Percentiles rank a stretch among this genome's conserved stretches.
phyloP scores from a whole-genome alignment of 495 filamentous ascomycete species.

The Clohesyomyces aquaticus region DNA sequence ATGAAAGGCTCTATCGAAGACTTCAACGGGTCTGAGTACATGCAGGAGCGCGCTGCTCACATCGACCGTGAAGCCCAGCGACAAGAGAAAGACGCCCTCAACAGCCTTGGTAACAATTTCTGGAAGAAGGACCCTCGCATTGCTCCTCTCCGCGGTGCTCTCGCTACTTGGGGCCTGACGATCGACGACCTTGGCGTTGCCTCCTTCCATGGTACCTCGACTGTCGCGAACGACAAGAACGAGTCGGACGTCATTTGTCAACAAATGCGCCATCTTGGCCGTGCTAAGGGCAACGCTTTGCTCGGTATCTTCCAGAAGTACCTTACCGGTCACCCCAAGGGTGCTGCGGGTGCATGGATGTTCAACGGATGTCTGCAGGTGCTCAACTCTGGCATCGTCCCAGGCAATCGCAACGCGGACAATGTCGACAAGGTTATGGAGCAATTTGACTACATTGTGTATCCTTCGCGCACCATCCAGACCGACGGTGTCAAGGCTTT shows the following conservation, averaged over 20 bases:
- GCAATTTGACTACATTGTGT: constrained; percentile 96
- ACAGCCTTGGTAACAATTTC: constrained; percentile 94
- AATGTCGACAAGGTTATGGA: constrained; percentile 96
- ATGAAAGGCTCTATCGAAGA: constrained; percentile 82
- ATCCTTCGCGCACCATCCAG: constrained; percentile 92
- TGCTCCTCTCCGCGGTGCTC: constrained; percentile 88
- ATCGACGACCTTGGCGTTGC: constrained; percentile 94
- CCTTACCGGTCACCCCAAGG: constrained; percentile 97
- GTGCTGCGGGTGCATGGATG: constrained; percentile 99
- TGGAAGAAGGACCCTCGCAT: constrained; percentile 95
- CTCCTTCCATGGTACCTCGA: constrained; percentile 98
- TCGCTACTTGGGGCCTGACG: constrained; percentile 97
- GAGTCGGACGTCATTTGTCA: constrained; percentile 97
- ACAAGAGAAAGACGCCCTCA: constrained; percentile 88
- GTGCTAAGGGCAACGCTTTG: constrained; percentile 92
- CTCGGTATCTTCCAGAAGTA: constrained; percentile 99
- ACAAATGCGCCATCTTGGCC: constrained; percentile 92
- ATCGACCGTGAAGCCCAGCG: constrained; percentile 86
- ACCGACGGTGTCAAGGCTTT: constrained; percentile 98
- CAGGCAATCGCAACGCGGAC: constrained; percentile 97
- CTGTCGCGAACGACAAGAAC: constrained; percentile 99
- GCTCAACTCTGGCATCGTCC: constrained; percentile 88
- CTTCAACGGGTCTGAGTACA: constrained; percentile 81
- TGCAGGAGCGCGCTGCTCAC: constrained; percentile 80
- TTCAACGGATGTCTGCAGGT: constrained; percentile 97